These are phyloP conservation scores for Dipodascopsis tothii DNA, from an alignment of 805 yeast genomes.

Conservation along the genomic window DNA sequence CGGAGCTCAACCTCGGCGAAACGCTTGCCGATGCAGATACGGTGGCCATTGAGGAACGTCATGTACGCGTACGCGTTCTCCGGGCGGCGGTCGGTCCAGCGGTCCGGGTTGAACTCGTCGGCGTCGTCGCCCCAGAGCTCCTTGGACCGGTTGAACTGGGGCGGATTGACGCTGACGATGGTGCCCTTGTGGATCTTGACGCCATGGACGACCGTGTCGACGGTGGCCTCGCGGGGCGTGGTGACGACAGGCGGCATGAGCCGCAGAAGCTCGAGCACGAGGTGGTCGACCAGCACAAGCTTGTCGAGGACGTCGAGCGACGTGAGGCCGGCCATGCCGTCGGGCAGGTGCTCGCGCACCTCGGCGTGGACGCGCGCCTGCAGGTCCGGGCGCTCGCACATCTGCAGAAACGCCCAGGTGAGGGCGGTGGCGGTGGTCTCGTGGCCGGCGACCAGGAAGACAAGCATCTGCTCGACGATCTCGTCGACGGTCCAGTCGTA, in stretches of 20 bases:
- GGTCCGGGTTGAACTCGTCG: constrained; percentile 14
- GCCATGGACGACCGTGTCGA: constrained; percentile 8
- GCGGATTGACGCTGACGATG: constrained; percentile 1
- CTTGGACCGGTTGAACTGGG: constrained; percentile 3
- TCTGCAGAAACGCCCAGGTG: constrained; percentile 4
- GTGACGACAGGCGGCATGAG: constrained; percentile 13
- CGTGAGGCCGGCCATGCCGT: constrained; percentile 4
- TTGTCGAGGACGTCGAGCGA: constrained; percentile 14
- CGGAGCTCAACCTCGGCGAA: too few relatives aligned
- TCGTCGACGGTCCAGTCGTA: background rate
- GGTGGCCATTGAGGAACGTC: constrained; percentile 18
- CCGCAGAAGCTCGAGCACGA: constrained; percentile 14
- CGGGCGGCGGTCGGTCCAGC: constrained; percentile 14
- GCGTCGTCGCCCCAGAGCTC: constrained; percentile 21
- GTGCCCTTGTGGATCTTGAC: constrained; percentile 17
- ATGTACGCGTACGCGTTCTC: constrained; percentile 8
- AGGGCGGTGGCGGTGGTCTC: constrained; percentile 19
- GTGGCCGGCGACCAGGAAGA: constrained; percentile 18
- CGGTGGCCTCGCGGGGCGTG: constrained; percentile 11
- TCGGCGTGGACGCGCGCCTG: constrained; percentile 15
- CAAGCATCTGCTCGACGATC: constrained; percentile 6
- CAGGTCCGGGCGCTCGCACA: constrained; percentile 9
- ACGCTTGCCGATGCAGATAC: constrained; percentile 18
- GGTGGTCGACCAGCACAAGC: constrained; percentile 9
- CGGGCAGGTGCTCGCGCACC: constrained; percentile 9